Base-by-base conservation (phyloP, 192 early-diverging fungal genomes). In the Allomyces macrogynus region DNA sequence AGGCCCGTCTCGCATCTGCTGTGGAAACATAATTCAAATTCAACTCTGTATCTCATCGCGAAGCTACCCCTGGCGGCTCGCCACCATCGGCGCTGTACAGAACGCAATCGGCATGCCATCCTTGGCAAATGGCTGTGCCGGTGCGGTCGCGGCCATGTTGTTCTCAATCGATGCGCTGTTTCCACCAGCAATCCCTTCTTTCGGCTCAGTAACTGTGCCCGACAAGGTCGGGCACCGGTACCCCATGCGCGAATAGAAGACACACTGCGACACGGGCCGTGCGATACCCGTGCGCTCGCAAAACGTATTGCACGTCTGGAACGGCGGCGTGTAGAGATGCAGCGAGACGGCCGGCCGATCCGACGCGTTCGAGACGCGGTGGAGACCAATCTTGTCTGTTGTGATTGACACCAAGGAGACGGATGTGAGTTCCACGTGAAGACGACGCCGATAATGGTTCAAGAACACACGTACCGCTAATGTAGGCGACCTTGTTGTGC, bases 321-420 rank as follows among this genome's bases (percentile, higher is more conserved):
- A 89, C 3, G 92, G 90, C 27, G 92, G 92, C 5, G 88, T 87
- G 68, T 95, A 95, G 60, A 95, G 75, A 70, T 95, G 92, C 57
- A 95, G 77, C 22, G 92, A 91, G 11, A 95, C 81, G 8, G 90
- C 84, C 65, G 78, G 78, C 5, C 32, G 43, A 8, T 61, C 64
- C 10, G 44, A 26, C 25, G 81, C 81, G 74, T 92, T 93, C 0
- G 75, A 68, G 32, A 95, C 79, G 10, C 87, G 76, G 74, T 95
- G 92, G 16, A 95, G 77, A 40, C 92, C 92, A 32, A 95, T 86
- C 68, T 85, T 82, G 70, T 95, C 70, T 68, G 64, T n/a, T 67
- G n/a, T n/a, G 11, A 32, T 61, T 26, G 60, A 49, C 64, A 60
- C 5, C n/a, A 68, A 24, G 23, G 65, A 43, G 63, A 62, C 18